These are phyloP conservation scores for Cryphonectria radicalis DNA, from an alignment of 2,329 filamentous ascomycete genomes.

Conservation along the genomic window DNA sequence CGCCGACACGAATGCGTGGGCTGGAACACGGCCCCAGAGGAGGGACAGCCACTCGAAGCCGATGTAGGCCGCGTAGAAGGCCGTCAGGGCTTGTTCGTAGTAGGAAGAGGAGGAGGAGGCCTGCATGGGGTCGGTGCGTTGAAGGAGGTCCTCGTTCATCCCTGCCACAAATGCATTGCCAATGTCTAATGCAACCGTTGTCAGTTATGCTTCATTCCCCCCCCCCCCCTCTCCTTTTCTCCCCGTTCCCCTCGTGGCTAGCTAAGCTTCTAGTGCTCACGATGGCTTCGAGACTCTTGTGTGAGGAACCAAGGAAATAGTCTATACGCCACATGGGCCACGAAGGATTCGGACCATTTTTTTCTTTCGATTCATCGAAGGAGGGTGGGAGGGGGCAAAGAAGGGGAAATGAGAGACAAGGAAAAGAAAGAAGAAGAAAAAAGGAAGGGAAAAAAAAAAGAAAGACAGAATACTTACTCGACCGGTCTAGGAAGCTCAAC, in stretches of 20 bases:
- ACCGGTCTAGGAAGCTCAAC: constrained; percentile 83
- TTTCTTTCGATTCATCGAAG: background rate
- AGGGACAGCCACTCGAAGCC: constrained; percentile 68
- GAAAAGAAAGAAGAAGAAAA: constrained; percentile 1
- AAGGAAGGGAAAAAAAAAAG: constrained; percentile 34
- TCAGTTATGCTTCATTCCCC: background rate
- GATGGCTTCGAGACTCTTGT: background rate
- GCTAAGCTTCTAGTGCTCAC: background rate
- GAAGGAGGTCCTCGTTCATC: constrained; percentile 61
- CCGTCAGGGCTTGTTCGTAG: constrained; percentile 65
- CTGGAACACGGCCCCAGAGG: constrained; percentile 63
- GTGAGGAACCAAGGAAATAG: background rate
- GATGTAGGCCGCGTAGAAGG: constrained; percentile 68
- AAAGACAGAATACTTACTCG: constrained; percentile 57
- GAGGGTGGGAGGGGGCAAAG: too few relatives aligned
- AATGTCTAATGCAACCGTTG: constrained; percentile 51
- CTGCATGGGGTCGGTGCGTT: background rate
- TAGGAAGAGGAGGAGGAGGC: constrained; percentile 36
- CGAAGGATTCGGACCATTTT: background rate
- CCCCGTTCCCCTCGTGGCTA: background rate
- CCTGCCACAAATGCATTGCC: constrained; percentile 67
- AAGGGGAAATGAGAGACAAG: background rate
- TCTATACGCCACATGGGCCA: background rate
- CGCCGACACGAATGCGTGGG: constrained; percentile 61
- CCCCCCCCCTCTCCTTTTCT: too few relatives aligned